phyloP scores from a whole-genome alignment of 1,139 yeast genomes.

The Pichia sp. region DNA sequence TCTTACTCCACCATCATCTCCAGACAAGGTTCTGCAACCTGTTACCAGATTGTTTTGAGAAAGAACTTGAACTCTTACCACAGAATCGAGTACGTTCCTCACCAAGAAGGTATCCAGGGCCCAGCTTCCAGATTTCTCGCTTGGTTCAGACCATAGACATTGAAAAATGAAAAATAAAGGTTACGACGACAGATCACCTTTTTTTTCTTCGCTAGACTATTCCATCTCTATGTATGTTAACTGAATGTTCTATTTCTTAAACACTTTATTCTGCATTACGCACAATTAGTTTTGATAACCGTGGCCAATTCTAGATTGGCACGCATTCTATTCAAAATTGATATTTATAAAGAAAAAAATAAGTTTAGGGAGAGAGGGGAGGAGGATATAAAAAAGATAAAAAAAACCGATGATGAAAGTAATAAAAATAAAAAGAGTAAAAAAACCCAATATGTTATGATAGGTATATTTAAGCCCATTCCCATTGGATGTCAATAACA shows the following conservation, averaged over 20 bases:
- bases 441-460: not conserved
- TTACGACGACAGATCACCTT: not conserved
- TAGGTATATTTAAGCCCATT: slow-evolving; percentile 28
- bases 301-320: not conserved
- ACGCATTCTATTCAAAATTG: not conserved
- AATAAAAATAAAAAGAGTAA: not conserved
- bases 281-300: too few species aligned
- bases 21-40: slow-evolving; percentile 91
- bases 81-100: slow-evolving; percentile 75
- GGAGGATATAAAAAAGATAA: not conserved
- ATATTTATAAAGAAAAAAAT: not conserved
- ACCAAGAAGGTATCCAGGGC: slow-evolving; percentile 69
- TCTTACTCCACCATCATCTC: slow-evolving; percentile 77
- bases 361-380: not conserved
- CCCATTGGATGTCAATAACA: slow-evolving; percentile 45
- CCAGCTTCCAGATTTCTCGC: slow-evolving; percentile 52
- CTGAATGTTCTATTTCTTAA: too few species aligned
- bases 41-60: slow-evolving; percentile 87
- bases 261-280: too few species aligned
- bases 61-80: slow-evolving; percentile 83
- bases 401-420: not conserved
- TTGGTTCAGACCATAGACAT: slow-evolving; percentile 38
- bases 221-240: not conserved
- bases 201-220: not conserved
- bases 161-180: not conserved